Percentiles rank a stretch among this genome's conserved stretches.
Conservation (phyloP, 2,329 filamentous ascomycete genomes). For the Aspergillus chevalieri region DNA sequence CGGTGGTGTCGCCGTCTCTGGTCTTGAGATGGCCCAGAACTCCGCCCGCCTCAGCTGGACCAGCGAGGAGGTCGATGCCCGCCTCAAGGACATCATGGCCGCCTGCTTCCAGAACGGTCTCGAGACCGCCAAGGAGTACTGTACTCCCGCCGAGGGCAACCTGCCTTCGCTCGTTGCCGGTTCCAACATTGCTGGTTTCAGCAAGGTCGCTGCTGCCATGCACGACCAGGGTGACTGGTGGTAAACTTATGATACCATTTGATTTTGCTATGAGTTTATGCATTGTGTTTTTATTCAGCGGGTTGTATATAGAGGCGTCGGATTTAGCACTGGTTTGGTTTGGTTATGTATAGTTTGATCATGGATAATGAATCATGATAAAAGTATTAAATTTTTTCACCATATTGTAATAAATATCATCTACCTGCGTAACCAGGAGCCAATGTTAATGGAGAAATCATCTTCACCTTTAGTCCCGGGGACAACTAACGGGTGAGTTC, state of each 20-base stretch:
- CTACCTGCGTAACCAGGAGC: too few relatives aligned
- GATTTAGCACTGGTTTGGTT: conserved; percentile 11
- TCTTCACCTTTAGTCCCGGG: too few relatives aligned
- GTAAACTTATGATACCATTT: conserved; percentile 26
- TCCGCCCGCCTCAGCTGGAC: conserved; percentile 81
- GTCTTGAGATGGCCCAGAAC: conserved; percentile 99
- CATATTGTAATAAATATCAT: not conserved
- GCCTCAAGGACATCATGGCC: conserved; percentile 94
- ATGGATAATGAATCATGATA: not conserved
- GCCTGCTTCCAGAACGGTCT: conserved; percentile 85
- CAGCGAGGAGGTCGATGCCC: conserved; percentile 78
- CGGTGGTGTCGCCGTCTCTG: conserved; percentile 93
- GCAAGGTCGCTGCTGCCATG: conserved; percentile 94
- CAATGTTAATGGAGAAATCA: too few relatives aligned
- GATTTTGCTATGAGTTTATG: conserved; percentile 17
- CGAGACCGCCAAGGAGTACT: conserved; percentile 82
- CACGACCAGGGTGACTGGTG: conserved; percentile 96
- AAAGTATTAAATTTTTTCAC: not conserved
- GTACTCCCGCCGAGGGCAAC: conserved; percentile 69
- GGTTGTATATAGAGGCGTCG: conserved; percentile 28
- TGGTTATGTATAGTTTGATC: not conserved
- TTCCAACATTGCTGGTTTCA: conserved; percentile 95
- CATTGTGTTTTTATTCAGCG: conserved; percentile 17
- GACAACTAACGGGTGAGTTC: too few relatives aligned
- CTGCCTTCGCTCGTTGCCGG: conserved; percentile 86